Conservation (phyloP, 345 rosid genomes). For the Sonneratia caseolaris region DNA sequence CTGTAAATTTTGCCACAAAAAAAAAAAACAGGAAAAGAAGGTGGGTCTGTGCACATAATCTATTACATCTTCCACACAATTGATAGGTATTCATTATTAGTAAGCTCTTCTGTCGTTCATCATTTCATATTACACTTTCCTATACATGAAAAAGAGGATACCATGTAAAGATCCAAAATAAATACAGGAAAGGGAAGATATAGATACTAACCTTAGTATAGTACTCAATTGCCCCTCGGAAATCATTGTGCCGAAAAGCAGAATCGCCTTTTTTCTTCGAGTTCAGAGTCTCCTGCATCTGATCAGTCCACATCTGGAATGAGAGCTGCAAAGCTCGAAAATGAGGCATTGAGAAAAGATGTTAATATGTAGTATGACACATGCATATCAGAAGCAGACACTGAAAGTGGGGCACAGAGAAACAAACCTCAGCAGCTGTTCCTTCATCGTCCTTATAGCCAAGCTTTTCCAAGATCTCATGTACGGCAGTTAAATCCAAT, state of each 20-base stretch:
- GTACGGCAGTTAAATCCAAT: constrained; percentile 68
- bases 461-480: constrained; percentile 60
- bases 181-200: too few species aligned
- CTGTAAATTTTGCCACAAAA: constrained; percentile 21
- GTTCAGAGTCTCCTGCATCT: constrained; percentile 16
- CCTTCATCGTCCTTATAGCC: constrained; percentile 86
- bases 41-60: not conserved
- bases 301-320: constrained; percentile 19
- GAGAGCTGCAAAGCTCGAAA: constrained; percentile 30
- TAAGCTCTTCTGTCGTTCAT: not conserved
- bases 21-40: not conserved
- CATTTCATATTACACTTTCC: too few species aligned
- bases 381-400: not conserved
- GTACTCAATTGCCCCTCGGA: constrained; percentile 22
- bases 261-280: constrained; percentile 24
- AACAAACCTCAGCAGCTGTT: constrained; percentile 67
- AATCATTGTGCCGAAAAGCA: constrained; percentile 32
- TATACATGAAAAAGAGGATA: not conserved
- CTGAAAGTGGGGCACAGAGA: not conserved
- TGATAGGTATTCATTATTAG: not conserved
- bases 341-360: not conserved
- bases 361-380: too few species aligned
- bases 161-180: not conserved
- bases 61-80: not conserved
- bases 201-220: constrained; percentile 11